Evolutionary conservation across 306 rosid species (phyloP).

Genomic region (Lagenaria siceraria): DNA sequence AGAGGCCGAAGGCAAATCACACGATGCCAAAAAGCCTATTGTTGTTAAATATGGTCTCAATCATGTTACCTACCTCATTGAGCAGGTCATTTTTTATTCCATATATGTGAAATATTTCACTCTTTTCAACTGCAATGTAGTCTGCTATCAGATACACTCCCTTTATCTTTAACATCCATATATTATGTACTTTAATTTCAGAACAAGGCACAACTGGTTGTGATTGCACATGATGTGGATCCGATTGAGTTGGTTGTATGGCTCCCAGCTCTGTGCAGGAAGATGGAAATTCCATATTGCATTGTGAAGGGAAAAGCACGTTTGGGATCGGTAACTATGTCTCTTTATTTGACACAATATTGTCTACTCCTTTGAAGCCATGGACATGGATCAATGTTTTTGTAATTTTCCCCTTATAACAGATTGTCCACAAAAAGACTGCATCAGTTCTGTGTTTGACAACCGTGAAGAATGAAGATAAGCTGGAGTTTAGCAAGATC

Average conservation of each 20-base stretch:
- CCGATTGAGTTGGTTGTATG: constrained; percentile 73
- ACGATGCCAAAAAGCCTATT: constrained; percentile 59
- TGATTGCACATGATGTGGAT: constrained; percentile 79
- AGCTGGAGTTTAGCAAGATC: constrained; percentile 56
- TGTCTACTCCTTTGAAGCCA: neutral
- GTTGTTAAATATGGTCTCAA: constrained; percentile 71
- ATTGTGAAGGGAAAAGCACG: constrained; percentile 79
- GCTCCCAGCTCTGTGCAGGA: constrained; percentile 74
- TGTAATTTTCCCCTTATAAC: neutral
- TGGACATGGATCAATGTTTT: too few relatives aligned
- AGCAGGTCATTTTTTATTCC: constrained; percentile 28
- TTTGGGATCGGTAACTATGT: constrained; percentile 40
- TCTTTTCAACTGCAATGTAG: neutral
- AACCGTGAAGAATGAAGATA: constrained; percentile 71
- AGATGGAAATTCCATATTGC: constrained; percentile 79
- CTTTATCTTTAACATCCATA: neutral
- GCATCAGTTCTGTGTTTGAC: constrained; percentile 65
- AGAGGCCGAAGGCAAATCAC: constrained; percentile 52
- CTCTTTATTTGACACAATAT: neutral
- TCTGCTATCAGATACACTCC: neutral
- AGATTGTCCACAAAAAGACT: constrained; percentile 70
- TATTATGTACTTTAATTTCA: constrained; percentile 3
- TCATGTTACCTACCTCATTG: constrained; percentile 68
- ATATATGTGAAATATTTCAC: neutral
- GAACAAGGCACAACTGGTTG: constrained; percentile 70